Conservation (phyloP, 495 filamentous ascomycete genomes). For the Apodospora peruviana region DNA sequence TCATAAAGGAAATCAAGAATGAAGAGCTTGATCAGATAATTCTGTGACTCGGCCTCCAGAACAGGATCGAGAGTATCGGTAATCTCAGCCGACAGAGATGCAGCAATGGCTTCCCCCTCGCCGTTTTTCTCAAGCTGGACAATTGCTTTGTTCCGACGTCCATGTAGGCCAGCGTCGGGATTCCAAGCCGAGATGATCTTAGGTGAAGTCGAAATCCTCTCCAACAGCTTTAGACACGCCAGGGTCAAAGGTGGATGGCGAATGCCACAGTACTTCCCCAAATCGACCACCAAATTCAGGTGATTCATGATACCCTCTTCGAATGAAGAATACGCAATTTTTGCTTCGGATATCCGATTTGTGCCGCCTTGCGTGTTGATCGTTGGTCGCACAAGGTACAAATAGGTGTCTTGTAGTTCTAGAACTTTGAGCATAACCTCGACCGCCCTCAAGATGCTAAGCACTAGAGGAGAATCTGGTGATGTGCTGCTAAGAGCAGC, state of each 20-base stretch:
- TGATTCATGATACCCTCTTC: conserved; percentile 88
- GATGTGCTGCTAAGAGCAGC: conserved; percentile 58
- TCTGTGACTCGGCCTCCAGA: conserved; percentile 53
- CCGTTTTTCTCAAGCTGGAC: conserved; percentile 67
- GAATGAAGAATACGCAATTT: conserved; percentile 71
- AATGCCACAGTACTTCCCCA: conserved; percentile 79
- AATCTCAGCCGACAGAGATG: conserved; percentile 62
- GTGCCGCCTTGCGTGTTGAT: conserved; percentile 44
- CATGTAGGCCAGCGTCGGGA: conserved; percentile 40
- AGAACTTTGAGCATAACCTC: conserved; percentile 75
- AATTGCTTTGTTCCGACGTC: conserved; percentile 70
- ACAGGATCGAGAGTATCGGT: conserved; percentile 57
- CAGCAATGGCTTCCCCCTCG: conserved; percentile 63
- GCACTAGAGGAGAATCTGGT: conserved; percentile 67
- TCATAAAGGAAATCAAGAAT: conserved; percentile 78
- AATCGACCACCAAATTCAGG: conserved; percentile 64
- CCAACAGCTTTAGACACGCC: conserved; percentile 69
- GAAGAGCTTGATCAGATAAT: conserved; percentile 69
- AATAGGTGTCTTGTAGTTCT: conserved; percentile 84
- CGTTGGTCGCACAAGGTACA: conserved; percentile 75
- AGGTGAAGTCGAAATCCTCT: conserved; percentile 76
- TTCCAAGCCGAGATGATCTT: conserved; percentile 60
- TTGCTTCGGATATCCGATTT: conserved; percentile 49
- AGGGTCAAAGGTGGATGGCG: conserved; percentile 70
- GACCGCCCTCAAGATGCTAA: conserved; percentile 66